Conservation (phyloP, 1,284 basidiomycete species). For the Rhodotorula sp. region DNA sequence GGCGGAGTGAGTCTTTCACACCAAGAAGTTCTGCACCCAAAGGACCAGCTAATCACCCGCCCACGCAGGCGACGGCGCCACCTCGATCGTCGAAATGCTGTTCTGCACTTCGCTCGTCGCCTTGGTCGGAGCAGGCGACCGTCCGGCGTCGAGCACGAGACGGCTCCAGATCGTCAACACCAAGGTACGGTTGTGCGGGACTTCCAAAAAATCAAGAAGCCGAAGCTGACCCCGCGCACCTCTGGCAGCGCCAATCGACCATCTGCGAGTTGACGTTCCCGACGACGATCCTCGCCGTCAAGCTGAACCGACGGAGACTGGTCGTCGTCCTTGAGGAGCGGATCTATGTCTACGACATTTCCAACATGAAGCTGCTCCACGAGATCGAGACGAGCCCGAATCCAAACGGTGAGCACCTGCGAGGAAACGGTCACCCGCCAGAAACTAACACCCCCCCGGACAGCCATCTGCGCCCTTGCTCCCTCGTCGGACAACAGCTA, state of each 20-base stretch:
- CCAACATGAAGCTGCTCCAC: slow-evolving; percentile 95
- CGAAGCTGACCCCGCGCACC: not conserved
- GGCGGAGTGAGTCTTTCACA: slow-evolving; percentile 68
- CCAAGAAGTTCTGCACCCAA: not conserved
- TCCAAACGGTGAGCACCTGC: slow-evolving; percentile 67
- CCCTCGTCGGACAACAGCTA: slow-evolving; percentile 94
- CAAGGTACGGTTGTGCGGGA: slow-evolving; percentile 62
- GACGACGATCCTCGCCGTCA: slow-evolving; percentile 90
- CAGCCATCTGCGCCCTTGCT: slow-evolving; percentile 90
- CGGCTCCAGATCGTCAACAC: slow-evolving; percentile 98
- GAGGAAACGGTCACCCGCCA: slow-evolving; percentile 95
- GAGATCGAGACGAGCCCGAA: slow-evolving; percentile 97
- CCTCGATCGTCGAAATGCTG: slow-evolving; percentile 97
- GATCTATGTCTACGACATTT: slow-evolving; percentile 99
- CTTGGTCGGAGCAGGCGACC: slow-evolving; percentile 86
- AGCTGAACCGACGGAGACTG: slow-evolving; percentile 92
- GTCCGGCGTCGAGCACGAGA: slow-evolving; percentile 62
- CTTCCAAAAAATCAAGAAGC: not conserved
- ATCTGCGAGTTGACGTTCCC: slow-evolving; percentile 99
- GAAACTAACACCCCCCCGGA: slow-evolving; percentile 79
- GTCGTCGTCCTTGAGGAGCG: slow-evolving; percentile 93
- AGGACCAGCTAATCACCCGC: too few relatives aligned
- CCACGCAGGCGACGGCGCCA: slow-evolving; percentile 75
- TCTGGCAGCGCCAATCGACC: slow-evolving; percentile 81
- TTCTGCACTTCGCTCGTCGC: slow-evolving; percentile 98